Evolutionary conservation across 352 stramenopile species (phyloP).

Genomic region (Lagenidium giganteum): DNA sequence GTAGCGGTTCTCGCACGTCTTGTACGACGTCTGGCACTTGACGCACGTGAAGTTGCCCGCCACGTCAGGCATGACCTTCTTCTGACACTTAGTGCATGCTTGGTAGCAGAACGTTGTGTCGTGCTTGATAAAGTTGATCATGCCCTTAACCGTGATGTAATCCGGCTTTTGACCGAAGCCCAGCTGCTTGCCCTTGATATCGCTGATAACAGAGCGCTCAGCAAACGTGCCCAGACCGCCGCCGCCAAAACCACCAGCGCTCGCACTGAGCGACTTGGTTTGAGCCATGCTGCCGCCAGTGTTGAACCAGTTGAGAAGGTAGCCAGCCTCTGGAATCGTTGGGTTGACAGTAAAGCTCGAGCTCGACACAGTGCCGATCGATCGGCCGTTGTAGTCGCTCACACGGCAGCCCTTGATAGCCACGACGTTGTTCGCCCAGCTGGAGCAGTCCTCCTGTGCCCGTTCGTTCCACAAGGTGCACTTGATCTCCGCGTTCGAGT

Average conservation of each 20-base stretch:
- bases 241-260: constrained; percentile 67
- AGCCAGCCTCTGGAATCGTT: constrained; percentile 77
- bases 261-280: constrained; percentile 75
- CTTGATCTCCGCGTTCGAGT: constrained; percentile 94
- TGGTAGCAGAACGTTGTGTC: constrained; percentile 87
- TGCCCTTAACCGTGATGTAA: constrained; percentile 95
- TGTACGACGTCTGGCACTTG: constrained; percentile 94
- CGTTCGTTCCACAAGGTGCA: constrained; percentile 96
- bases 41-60: constrained; percentile 95
- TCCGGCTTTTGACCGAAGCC: constrained; percentile 95
- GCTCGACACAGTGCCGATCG: constrained; percentile 78
- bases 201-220: constrained; percentile 84
- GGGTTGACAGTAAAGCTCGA: constrained; percentile 85
- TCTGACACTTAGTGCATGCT: constrained; percentile 86
- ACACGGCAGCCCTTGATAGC: constrained; percentile 95
- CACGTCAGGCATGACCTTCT: constrained; percentile 90
- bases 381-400: constrained; percentile 92
- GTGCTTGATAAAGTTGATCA: constrained; percentile 97
- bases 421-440: constrained; percentile 88
- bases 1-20: constrained; percentile 93
- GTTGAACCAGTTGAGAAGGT: constrained; percentile 85
- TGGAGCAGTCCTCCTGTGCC: constrained; percentile 77
- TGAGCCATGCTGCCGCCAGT: constrained; percentile 60
- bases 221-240: constrained; percentile 76
- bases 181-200: constrained; percentile 95